Conservation (phyloP, 2,329 filamentous ascomycete genomes). For the Fusarium secorum region DNA sequence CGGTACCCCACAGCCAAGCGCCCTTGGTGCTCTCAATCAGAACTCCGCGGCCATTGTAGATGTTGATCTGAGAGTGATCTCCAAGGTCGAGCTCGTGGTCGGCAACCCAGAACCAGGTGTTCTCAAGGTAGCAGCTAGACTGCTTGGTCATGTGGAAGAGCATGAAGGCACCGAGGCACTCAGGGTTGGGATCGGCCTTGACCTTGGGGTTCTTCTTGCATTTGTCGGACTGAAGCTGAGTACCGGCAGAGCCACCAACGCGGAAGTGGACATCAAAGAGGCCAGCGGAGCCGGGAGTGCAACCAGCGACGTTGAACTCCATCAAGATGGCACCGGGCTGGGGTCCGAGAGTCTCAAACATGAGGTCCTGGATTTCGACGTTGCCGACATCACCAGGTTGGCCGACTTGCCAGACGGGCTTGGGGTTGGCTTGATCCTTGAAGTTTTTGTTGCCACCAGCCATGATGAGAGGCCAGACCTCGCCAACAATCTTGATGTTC, state of each 20-base stretch:
- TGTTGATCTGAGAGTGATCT: conserved; percentile 80
- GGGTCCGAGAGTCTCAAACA: conserved; percentile 84
- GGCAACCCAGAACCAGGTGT: conserved; percentile 88
- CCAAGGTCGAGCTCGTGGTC: conserved; percentile 85
- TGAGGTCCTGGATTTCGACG: conserved; percentile 87
- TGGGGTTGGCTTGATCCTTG: conserved; percentile 75
- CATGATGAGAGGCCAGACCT: conserved; percentile 91
- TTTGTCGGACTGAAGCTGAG: conserved; percentile 78
- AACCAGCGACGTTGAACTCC: conserved; percentile 84
- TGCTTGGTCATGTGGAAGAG: conserved; percentile 70
- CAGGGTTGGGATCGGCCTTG: conserved; percentile 66
- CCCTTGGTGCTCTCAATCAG: conserved; percentile 77
- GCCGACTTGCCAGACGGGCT: conserved; percentile 87
- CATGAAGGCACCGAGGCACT: conserved; percentile 79
- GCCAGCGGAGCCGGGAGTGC: conserved; percentile 72
- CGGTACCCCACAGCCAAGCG: conserved; percentile 82
- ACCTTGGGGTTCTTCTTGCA: conserved; percentile 79
- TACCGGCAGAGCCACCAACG: conserved; percentile 86
- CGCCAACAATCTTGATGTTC: conserved; percentile 86
- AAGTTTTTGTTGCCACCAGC: conserved; percentile 77
- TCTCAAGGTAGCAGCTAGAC: conserved; percentile 81
- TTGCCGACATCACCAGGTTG: conserved; percentile 76
- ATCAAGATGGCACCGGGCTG: conserved; percentile 89
- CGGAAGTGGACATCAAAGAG: conserved; percentile 98
- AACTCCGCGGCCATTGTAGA: conserved; percentile 88